A percentile compares a stretch with the other conserved stretches of the same genome.
Evolutionary conservation across 257 asterid genomes (phyloP).

Genomic region (Solanum microdontum): DNA sequence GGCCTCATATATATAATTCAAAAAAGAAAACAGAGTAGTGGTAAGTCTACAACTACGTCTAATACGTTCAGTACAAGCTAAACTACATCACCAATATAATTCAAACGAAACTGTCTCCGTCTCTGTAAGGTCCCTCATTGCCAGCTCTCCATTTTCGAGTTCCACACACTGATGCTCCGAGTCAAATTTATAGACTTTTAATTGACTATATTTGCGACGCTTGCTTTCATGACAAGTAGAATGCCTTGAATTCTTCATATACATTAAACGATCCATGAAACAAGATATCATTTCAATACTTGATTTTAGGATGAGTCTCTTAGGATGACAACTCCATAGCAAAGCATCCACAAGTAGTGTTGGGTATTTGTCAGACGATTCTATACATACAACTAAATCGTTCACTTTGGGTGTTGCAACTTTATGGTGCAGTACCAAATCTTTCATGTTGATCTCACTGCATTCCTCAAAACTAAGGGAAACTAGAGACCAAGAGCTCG

Average conservation of each 20-base stretch:
- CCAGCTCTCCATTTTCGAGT: neutral
- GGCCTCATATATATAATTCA: no score
- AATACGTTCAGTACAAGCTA: no score
- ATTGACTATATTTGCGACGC: neutral
- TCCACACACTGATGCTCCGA: neutral
- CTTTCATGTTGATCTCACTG: neutral
- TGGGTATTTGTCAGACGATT: neutral
- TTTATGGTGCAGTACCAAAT: neutral
- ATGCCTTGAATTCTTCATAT: neutral
- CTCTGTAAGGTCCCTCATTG: neutral
- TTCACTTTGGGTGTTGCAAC: neutral
- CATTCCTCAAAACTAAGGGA: neutral
- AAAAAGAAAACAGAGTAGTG: no score
- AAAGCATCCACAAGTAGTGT: neutral
- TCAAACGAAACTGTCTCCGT: neutral
- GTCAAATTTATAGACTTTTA: neutral
- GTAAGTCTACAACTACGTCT: neutral
- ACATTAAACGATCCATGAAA: neutral
- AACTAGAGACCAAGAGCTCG: neutral
- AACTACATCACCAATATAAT: neutral
- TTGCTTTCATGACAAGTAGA: neutral
- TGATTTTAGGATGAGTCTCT: neutral
- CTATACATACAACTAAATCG: neutral
- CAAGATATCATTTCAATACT: neutral
- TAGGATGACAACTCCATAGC: neutral